phyloP scores from a whole-genome alignment of 2,329 filamentous ascomycete species.

The Immersiporthe knoxdaviesiana region DNA sequence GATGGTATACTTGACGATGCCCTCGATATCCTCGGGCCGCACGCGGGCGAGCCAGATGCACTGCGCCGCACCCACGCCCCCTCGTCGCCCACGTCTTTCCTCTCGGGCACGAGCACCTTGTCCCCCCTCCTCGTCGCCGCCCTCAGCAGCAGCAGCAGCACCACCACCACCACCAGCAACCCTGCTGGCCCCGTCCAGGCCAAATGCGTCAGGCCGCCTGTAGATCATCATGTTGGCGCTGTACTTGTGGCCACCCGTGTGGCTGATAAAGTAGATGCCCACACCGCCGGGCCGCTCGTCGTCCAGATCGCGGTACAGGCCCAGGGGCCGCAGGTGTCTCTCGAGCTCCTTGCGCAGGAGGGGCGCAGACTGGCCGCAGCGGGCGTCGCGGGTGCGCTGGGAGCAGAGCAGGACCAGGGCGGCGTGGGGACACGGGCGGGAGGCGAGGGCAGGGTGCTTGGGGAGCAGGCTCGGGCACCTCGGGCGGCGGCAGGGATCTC shows the following conservation, averaged over 20 bases:
- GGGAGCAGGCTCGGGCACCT: slow-evolving; percentile 37
- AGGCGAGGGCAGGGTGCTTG: slow-evolving; percentile 39
- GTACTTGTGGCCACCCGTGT: slow-evolving; percentile 97
- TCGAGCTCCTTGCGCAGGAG: slow-evolving; percentile 87
- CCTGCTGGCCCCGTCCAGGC: slow-evolving; percentile 50
- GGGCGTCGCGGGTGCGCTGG: slow-evolving; percentile 89
- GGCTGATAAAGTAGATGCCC: slow-evolving; percentile 93
- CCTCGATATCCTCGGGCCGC: slow-evolving; percentile 87
- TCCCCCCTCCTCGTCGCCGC: slow-evolving; percentile 31
- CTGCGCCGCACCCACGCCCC: slow-evolving; percentile 70
- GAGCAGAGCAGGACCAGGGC: slow-evolving; percentile 92
- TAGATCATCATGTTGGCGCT: slow-evolving; percentile 94
- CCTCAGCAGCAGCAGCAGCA: slow-evolving; percentile 11
- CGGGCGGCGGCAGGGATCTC: slow-evolving; percentile 35
- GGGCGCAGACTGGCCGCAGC: slow-evolving; percentile 92
- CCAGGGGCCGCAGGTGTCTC: slow-evolving; percentile 81
- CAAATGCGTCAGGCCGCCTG: slow-evolving; percentile 64
- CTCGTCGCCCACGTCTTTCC: slow-evolving; percentile 39
- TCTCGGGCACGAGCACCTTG: slow-evolving; percentile 1
- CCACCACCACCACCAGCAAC: slow-evolving; percentile 29
- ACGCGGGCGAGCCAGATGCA: slow-evolving; percentile 92
- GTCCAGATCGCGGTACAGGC: slow-evolving; percentile 82
- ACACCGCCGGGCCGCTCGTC: slow-evolving; percentile 91
- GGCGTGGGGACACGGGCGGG: slow-evolving; percentile 76
- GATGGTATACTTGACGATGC: slow-evolving; percentile 85